These are phyloP conservation scores for Trichoderma cornu-damae DNA, from an alignment of 2,329 filamentous ascomycete genomes.

Conservation along the genomic window DNA sequence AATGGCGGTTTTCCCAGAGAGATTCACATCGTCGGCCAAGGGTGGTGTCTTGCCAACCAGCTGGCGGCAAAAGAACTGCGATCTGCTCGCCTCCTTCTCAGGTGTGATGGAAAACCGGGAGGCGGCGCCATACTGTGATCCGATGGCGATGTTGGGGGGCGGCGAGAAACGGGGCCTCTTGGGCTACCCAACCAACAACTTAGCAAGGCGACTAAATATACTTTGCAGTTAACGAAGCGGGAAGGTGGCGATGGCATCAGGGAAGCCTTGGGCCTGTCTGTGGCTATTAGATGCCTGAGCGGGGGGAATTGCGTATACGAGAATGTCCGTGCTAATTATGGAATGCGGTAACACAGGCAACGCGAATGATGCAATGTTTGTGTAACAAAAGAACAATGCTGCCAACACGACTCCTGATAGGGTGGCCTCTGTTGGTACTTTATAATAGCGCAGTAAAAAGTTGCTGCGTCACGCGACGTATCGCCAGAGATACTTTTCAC, in stretches of 20 bases:
- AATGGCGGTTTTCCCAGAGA: constrained; percentile 4
- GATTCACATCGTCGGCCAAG: background rate
- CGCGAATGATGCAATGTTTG: background rate
- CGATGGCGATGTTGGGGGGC: background rate
- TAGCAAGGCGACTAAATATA: background rate
- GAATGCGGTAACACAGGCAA: background rate
- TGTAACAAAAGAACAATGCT: background rate
- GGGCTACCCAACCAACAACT: background rate
- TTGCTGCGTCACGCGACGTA: background rate
- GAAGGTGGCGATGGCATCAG: background rate
- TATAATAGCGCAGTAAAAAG: too few species aligned
- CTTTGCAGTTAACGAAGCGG: background rate
- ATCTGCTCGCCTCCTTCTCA: background rate
- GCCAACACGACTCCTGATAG: background rate
- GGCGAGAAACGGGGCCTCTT: too few species aligned
- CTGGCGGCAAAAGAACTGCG: background rate
- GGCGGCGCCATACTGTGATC: background rate
- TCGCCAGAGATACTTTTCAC: background rate
- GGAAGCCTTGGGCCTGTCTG: background rate
- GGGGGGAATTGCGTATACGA: background rate
- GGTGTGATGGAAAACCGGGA: background rate
- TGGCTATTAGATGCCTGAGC: background rate
- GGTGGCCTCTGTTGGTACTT: background rate
- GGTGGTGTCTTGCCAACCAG: background rate
- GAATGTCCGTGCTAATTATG: background rate